Conservation (phyloP, 106 monocot species). For the Apostasia shenzhenica region DNA sequence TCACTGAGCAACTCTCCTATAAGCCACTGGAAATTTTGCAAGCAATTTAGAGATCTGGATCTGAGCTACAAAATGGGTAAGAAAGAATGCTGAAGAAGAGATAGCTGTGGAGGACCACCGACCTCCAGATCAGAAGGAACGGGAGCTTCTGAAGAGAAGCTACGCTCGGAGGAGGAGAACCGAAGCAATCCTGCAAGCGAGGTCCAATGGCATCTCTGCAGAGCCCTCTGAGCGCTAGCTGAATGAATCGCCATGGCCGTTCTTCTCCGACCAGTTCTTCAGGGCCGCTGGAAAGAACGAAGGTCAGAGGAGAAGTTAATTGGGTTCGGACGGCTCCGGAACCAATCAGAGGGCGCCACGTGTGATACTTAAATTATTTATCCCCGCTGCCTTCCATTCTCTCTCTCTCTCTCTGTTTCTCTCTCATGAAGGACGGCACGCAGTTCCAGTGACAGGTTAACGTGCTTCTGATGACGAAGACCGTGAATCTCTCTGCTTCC, state of each 20-base stretch:
- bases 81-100: background rate
- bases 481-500: background rate
- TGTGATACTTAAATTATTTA: no score
- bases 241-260: background rate
- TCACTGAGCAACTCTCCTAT: background rate
- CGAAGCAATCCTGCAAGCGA: background rate
- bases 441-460: background rate
- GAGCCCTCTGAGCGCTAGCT: background rate
- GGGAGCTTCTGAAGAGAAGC: slow-evolving; percentile 1
- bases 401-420: background rate
- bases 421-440: background rate
- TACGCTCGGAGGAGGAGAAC: background rate
- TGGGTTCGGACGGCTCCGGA: no score
- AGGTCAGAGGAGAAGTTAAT: no score
- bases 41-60: background rate
- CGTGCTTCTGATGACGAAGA: background rate
- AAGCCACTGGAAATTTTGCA: background rate
- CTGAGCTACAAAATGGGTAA: background rate
- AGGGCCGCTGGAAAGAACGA: no score
- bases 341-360: no score
- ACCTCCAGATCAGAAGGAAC: slow-evolving; percentile 1
- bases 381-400: background rate
- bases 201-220: background rate
- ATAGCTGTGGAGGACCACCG: background rate
- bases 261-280: background rate